Base-by-base conservation (phyloP, 1,284 basidiomycete genomes). In the Cryptococcus wingfieldii region DNA sequence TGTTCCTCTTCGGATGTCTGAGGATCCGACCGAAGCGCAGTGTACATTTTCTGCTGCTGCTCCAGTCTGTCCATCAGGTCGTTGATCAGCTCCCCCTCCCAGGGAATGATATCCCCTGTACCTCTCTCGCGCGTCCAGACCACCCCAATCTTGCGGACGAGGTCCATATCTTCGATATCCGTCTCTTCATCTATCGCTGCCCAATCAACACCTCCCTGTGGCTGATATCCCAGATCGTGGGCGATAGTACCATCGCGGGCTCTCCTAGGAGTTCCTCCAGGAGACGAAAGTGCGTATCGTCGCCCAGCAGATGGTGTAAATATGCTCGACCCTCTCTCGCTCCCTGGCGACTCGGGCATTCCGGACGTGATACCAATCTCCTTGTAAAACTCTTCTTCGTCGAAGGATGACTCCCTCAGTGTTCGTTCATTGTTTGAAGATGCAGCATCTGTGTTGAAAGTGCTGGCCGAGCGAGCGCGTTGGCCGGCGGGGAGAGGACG, bases 81-180 rank as follows among this genome's bases (percentile, higher is more conserved):
- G 18, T 84, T 82, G 43, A 95, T 79, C 18, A 94, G 76, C 48
- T 84, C 83, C 55, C 88, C 89, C 62, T 90, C 86, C 47, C 85
- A 85, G 3, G 83, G 81, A 46, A 92, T 79, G 38, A 95, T 81
- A 62, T 90, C 89, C 1, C 87, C 88, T 4, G 88, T 84, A 59
- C 90, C 86, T 51, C 91, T 79, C 69, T 95, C 91, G 75, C 89
- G 87, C 78, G 87, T 85, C 90, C 90, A 93, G 54, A 87, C 86
- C 47, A 86, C 80, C 50, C 84, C 85, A 47, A 95, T 60, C 23
- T 60, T 57, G 42, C 61, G 60, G 14, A 77, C 64, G 50, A 77
- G 74, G 52, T 72, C 68, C 45, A 70, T 53, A 34, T 68, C 64
- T 19, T 59, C 65, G 28, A 68, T 65, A 4, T 72, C 64, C 27